A percentile compares a stretch with the other conserved stretches of the same genome.
Conservation (phyloP, 2,329 filamentous ascomycete species). For the Phialophora chinensis region DNA sequence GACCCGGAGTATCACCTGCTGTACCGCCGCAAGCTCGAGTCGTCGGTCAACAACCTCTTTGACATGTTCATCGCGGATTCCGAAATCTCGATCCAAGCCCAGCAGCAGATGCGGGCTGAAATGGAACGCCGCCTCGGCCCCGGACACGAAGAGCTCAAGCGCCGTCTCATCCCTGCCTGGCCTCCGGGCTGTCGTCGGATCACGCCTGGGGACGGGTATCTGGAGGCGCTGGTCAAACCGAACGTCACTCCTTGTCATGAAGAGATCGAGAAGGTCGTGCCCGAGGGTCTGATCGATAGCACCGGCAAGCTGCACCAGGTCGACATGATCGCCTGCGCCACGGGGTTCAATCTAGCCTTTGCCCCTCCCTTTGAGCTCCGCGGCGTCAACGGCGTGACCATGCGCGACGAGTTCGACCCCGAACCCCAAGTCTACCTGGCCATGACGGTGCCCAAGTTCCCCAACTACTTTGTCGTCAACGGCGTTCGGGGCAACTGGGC, state of each 20-base stretch:
- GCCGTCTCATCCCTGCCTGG: slow-evolving; percentile 41
- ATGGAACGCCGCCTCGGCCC: slow-evolving; percentile 52
- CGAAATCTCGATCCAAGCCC: slow-evolving; percentile 48
- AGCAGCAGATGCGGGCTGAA: slow-evolving; percentile 51
- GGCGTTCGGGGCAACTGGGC: slow-evolving; percentile 25
- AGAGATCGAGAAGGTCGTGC: slow-evolving; percentile 49
- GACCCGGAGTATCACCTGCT: slow-evolving; percentile 51
- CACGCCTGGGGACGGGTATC: slow-evolving; percentile 59
- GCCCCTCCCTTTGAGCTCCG: slow-evolving; percentile 23
- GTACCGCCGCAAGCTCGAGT: slow-evolving; percentile 54
- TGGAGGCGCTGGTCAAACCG: slow-evolving; percentile 53
- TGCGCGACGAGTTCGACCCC: slow-evolving; percentile 21
- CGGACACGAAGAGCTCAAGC: slow-evolving; percentile 51
- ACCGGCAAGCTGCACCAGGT: slow-evolving; percentile 48
- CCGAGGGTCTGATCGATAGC: slow-evolving; percentile 48
- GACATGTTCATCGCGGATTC: slow-evolving; percentile 53
- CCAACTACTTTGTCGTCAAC: slow-evolving; percentile 33
- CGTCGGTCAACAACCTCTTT: slow-evolving; percentile 52
- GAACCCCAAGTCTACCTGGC: slow-evolving; percentile 25
- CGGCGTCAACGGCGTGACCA: slow-evolving; percentile 17
- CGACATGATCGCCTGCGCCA: slow-evolving; percentile 51
- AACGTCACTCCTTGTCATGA: slow-evolving; percentile 39
- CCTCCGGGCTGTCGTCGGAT: slow-evolving; percentile 53
- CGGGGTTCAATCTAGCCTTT: slow-evolving; percentile 48
- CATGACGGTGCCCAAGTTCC: slow-evolving; percentile 28